phyloP scores from a whole-genome alignment of 106 monocot genomes.

The Allium fistulosum region DNA sequence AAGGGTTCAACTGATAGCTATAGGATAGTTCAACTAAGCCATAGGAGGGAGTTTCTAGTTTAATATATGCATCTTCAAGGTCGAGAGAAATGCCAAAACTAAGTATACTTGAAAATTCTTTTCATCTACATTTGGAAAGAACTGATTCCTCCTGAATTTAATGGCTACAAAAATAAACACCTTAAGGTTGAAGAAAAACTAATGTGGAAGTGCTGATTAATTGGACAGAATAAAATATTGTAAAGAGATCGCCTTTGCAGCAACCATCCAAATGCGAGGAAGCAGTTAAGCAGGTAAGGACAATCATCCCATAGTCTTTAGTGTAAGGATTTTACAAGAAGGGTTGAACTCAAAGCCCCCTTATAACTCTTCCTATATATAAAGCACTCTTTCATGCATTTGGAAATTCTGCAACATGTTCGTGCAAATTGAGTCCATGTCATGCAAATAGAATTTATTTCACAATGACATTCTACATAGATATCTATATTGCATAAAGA shows the following conservation, averaged over 20 bases:
- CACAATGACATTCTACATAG: too few relatives aligned
- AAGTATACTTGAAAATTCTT: too few relatives aligned
- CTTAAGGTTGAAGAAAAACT: slow-evolving; percentile 5
- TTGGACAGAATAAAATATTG: neutral
- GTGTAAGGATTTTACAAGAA: slow-evolving; percentile 77
- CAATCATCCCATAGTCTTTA: slow-evolving; percentile 91
- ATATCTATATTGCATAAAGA: too few relatives aligned
- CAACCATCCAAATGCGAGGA: slow-evolving; percentile 94
- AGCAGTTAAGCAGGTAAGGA: slow-evolving; percentile 81
- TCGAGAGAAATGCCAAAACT: too few relatives aligned
- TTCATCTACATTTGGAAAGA: slow-evolving; percentile 61
- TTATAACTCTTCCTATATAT: slow-evolving; percentile 79
- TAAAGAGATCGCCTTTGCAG: slow-evolving; percentile 64
- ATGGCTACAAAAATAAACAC: slow-evolving; percentile 43
- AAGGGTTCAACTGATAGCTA: too few relatives aligned
- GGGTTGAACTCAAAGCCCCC: slow-evolving; percentile 55
- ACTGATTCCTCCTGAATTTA: slow-evolving; percentile 58
- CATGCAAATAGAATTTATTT: too few relatives aligned
- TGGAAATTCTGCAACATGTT: slow-evolving; percentile 85
- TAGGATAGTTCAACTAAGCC: too few relatives aligned
- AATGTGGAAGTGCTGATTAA: neutral
- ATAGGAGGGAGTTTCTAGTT: too few relatives aligned
- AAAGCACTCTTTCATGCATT: slow-evolving; percentile 95
- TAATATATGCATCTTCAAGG: too few relatives aligned
- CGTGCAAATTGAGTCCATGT: slow-evolving; percentile 66